Conservation (phyloP, 2,329 filamentous ascomycete species). For the Penicillium sp. region DNA sequence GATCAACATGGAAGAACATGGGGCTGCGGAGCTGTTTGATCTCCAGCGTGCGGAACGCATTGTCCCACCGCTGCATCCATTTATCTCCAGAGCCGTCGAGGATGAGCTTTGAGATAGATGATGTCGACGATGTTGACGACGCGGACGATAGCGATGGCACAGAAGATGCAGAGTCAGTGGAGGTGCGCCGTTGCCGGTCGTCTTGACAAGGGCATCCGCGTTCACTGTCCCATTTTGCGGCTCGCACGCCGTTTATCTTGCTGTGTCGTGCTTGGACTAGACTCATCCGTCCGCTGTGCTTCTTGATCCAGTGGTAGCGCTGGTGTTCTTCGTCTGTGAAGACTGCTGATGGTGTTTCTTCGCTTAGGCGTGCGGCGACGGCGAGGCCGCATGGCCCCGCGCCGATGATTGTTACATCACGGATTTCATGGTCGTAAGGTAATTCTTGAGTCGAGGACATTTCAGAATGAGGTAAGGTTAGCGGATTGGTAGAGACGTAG, state of each 20-base stretch:
- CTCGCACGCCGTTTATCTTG: slow-evolving; percentile 29
- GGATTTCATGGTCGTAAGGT: slow-evolving; percentile 16
- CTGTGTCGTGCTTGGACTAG: slow-evolving; percentile 38
- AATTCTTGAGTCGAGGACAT: slow-evolving; percentile 9
- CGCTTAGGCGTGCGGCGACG: slow-evolving; percentile 67
- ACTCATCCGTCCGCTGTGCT: slow-evolving; percentile 58
- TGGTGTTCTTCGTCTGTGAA: slow-evolving; percentile 82
- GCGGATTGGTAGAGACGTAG: neutral
- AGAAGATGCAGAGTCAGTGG: slow-evolving; percentile 19
- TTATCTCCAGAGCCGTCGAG: slow-evolving; percentile 61
- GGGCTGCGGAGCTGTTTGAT: slow-evolving; percentile 73
- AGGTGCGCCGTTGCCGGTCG: slow-evolving; percentile 12
- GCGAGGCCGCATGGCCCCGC: slow-evolving; percentile 73
- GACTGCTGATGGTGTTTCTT: slow-evolving; percentile 70
- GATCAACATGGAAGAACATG: slow-evolving; percentile 81
- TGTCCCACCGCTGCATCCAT: slow-evolving; percentile 72
- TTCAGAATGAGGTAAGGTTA: neutral
- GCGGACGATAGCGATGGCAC: slow-evolving; percentile 19
- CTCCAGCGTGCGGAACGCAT: slow-evolving; percentile 64
- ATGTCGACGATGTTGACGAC: slow-evolving; percentile 13
- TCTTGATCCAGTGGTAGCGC: slow-evolving; percentile 74
- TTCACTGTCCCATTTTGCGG: slow-evolving; percentile 27
- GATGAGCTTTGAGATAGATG: slow-evolving; percentile 54
- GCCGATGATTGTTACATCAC: slow-evolving; percentile 69
- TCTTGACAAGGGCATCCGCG: slow-evolving; percentile 6